Base-by-base conservation (phyloP, 2,329 filamentous ascomycete genomes). In the Talaromyces sp. region DNA sequence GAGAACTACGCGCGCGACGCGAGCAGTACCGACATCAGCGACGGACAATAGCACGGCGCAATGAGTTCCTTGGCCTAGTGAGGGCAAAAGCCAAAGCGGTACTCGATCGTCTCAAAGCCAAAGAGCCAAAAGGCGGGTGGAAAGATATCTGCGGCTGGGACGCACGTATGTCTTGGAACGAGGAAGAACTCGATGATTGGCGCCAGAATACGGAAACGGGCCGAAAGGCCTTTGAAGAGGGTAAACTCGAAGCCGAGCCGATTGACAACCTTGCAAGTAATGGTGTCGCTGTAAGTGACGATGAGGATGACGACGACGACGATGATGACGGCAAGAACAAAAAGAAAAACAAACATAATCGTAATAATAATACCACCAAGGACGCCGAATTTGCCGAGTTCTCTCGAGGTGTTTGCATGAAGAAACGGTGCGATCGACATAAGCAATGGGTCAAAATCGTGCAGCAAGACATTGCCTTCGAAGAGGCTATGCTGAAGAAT, bases 81-180 rank as follows among this genome's bases (percentile, higher is more conserved):
- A 79, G 79, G 22, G 75, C 78, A 27, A 73, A 80, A 39, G 75
- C 77, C 13, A 80, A 79, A 66, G 73, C 65, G 41, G 73, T 82
- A 3, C 72, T 81, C 3, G 81, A 82, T 50, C 75, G 75, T 33
- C 65, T 83, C 47, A 81, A 80, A 67, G 77, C 80, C 61, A 72
- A 73, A 19, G 79, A 82, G 43, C 78, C 80, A 2, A 81, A 82
- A 66, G 76, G 75, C 31, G 77, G 78, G 49, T 77, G 78, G 77
- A 83, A 83, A 67, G 80, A 82, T 68, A 77, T 82, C 50, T 83
- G 81, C 67, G 81, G 81, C 1, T 83, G 80, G 67, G 81, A 83
- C 67, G 71, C 74, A 13, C 74, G 81, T 22, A 72, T 83, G 31
- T 74, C 80, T 0, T 83, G 81, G 81, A 78, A 77, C 2, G 81